Conservation (phyloP, 495 filamentous ascomycete genomes). For the Aspergillus conjunctus region DNA sequence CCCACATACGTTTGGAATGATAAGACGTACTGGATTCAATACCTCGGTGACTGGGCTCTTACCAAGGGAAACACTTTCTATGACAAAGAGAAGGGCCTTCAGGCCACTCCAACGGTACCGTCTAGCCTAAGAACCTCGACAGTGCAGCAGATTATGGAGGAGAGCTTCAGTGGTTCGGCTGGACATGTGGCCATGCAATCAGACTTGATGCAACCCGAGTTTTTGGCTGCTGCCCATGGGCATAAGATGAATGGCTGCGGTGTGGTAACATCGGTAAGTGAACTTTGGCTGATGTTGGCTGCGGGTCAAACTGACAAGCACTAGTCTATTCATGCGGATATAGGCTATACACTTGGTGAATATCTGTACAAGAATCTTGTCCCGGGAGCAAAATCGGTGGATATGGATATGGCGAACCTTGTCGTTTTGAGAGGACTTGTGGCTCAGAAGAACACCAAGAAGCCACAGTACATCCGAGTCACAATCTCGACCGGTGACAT, state of each 20-base stretch:
- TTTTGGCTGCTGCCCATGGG: slow-evolving; percentile 32
- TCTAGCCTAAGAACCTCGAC: slow-evolving; percentile 21
- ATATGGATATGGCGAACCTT: slow-evolving; percentile 34
- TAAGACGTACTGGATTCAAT: slow-evolving; percentile 39
- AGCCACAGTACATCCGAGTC: slow-evolving; percentile 39
- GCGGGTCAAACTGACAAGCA: neutral
- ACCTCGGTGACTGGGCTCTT: slow-evolving; percentile 36
- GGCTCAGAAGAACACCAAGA: slow-evolving; percentile 26
- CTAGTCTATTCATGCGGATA: slow-evolving; percentile 19
- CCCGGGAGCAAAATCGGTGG: slow-evolving; percentile 15
- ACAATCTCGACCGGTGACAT: slow-evolving; percentile 29
- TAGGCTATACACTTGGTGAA: slow-evolving; percentile 7
- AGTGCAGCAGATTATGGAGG: slow-evolving; percentile 31
- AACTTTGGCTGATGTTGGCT: neutral
- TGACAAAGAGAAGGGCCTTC: slow-evolving; percentile 1
- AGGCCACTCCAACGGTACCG: slow-evolving; percentile 1
- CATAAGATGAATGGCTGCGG: slow-evolving; percentile 41
- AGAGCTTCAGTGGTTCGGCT: slow-evolving; percentile 21
- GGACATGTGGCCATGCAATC: slow-evolving; percentile 32
- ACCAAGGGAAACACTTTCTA: slow-evolving; percentile 33
- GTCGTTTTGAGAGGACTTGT: slow-evolving; percentile 28
- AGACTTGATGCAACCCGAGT: slow-evolving; percentile 34
- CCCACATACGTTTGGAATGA: slow-evolving; percentile 22
- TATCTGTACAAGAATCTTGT: slow-evolving; percentile 26
- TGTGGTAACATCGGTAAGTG: slow-evolving; percentile 38